Conservation (phyloP, 2,329 filamentous ascomycete genomes). For the Talaromyces sp. region DNA sequence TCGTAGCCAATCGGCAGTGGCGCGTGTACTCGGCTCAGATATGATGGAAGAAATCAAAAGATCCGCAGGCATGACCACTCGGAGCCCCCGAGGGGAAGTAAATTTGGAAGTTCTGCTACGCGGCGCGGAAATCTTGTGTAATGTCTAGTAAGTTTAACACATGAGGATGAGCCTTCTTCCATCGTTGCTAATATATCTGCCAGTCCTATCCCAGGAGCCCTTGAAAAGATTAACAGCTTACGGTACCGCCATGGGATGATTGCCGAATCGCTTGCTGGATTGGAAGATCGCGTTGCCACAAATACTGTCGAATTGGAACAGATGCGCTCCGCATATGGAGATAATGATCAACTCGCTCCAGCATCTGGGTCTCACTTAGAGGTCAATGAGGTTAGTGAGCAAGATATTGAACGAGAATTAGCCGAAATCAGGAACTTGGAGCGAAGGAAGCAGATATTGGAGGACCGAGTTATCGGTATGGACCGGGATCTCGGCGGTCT, state of each 20-base stretch:
- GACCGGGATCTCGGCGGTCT: conserved; percentile 68
- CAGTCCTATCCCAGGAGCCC: conserved; percentile 73
- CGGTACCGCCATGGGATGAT: conserved; percentile 72
- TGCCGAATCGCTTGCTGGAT: conserved; percentile 72
- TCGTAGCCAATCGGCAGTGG: conserved; percentile 77
- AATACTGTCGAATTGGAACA: conserved; percentile 73
- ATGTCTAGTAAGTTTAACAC: conserved; percentile 68
- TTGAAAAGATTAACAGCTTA: conserved; percentile 73
- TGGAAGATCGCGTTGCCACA: conserved; percentile 77
- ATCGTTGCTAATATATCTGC: conserved; percentile 8
- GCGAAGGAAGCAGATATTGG: conserved; percentile 62
- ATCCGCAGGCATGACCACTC: conserved; percentile 58
- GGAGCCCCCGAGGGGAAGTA: conserved; percentile 65
- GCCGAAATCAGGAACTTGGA: conserved; percentile 65
- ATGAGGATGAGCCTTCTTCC: neutral
- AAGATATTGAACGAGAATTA: conserved; percentile 50
- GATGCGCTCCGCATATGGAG: conserved; percentile 64
- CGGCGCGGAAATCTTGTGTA: conserved; percentile 87
- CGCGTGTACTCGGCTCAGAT: conserved; percentile 83
- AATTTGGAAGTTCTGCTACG: conserved; percentile 83
- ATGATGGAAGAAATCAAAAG: conserved; percentile 78
- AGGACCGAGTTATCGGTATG: conserved; percentile 68
- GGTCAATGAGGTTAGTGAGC: conserved; percentile 39
- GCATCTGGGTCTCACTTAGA: conserved; percentile 33
- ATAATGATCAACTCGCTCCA: conserved; percentile 58